Evolutionary conservation across 805 yeast genomes (phyloP), one percentile per base, ranked within the genome.

Genomic region (Candida tibetensis): DNA sequence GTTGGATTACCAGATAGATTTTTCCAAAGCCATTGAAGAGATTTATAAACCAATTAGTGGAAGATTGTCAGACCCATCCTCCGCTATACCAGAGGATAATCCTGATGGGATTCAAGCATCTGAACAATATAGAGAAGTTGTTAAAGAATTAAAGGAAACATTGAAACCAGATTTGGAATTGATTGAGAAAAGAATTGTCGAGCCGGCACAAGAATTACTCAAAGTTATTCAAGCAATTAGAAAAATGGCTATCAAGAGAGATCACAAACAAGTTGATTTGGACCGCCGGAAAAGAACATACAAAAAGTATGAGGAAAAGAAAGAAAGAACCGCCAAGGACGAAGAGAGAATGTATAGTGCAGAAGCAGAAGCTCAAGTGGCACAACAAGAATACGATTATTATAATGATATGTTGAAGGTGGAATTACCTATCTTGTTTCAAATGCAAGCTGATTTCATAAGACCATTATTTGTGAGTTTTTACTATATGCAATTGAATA

Each of bases 401-500:
- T 93, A 85, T 70, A 95, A 93, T 64, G 95, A 93, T 46, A 80
- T 93, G 87, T 73, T 95, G 64, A 91, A 90, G 66, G 78, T 74
- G 27, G 98, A 93, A 62, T 71, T 93, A 44, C 99, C 99, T 16
- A 67, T 85, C 30, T 70, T 93, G 58, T 93, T 93, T 64, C 79
- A 77, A 53, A 72, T 93, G 64, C 96, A 93, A 63, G 85, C 89
- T 4, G 93, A 89, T 53, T 88, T 93, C 58, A 90, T 93, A 58
- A 83, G 81, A 57, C 99, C 99, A 14, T 71, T 93, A 53, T 93
- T 93, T 66, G 93, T 91, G 53, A 83, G 95, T 39, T 82, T 93
- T 63, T 93, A 93, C 67, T 93, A 81, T 73, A 93, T 93, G 98
- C 99, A 93, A 70, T 77, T 93, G 71, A 93, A 93, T 69, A 88